Conservation (phyloP, 1,284 basidiomycete genomes). For the Austroboletus niveus region DNA sequence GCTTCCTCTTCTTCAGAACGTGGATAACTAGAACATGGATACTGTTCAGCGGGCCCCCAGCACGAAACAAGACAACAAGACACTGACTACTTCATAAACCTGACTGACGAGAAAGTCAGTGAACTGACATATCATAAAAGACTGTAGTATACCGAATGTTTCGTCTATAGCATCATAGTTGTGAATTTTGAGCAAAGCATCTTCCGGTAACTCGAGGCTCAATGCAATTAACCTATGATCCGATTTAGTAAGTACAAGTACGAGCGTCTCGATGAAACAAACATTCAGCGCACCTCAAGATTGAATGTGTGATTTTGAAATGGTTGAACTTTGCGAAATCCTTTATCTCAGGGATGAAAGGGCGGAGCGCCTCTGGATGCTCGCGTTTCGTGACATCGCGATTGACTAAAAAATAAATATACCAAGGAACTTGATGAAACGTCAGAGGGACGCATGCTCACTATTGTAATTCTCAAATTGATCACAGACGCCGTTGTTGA, state of each 20-base stretch:
- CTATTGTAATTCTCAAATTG: conserved; percentile 59
- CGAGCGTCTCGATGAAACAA: not conserved
- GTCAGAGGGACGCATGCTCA: conserved; percentile 23
- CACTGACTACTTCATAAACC: conserved; percentile 47
- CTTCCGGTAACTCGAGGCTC: conserved; percentile 59
- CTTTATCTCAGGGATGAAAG: conserved; percentile 58
- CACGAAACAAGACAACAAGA: not conserved
- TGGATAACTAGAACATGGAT: conserved; percentile 35
- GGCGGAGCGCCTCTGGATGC: conserved; percentile 50
- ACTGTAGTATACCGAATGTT: conserved; percentile 42
- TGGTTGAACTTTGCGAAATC: conserved; percentile 54
- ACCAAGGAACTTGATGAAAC: no score
- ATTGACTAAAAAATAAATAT: conserved; percentile 39
- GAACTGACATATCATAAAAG: not conserved
- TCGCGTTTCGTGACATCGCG: conserved; percentile 42
- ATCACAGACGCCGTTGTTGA: conserved; percentile 55
- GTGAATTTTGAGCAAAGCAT: conserved; percentile 53
- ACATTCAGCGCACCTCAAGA: conserved; percentile 40
- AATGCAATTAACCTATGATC: conserved; percentile 48
- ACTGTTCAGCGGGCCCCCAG: not conserved
- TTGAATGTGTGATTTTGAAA: conserved; percentile 46
- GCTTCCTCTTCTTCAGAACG: conserved; percentile 51
- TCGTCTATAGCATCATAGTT: conserved; percentile 42
- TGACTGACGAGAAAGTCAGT: conserved; percentile 32
- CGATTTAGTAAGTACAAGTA: not conserved